These are phyloP conservation scores for Aphanomyces astaci DNA, from an alignment of 352 stramenopile genomes.

Conservation along the genomic window DNA sequence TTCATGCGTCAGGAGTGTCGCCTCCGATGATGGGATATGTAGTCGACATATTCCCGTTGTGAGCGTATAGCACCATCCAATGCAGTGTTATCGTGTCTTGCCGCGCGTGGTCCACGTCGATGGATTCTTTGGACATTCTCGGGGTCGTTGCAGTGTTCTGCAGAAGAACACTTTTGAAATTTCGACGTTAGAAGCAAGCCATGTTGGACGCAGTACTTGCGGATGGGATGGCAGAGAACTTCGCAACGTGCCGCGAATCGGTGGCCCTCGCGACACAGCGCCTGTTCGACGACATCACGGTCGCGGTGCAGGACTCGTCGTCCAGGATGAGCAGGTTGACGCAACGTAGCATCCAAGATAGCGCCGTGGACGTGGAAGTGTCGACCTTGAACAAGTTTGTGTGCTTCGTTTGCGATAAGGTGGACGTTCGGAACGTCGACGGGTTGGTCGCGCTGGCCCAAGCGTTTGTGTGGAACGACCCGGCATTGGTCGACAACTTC, in stretches of 20 bases:
- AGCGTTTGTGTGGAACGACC: background rate
- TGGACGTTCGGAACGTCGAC: background rate
- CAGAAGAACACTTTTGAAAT: too few species aligned
- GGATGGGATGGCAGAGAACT: background rate
- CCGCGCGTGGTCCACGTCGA: too few species aligned
- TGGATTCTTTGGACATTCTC: too few species aligned
- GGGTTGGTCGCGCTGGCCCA: background rate
- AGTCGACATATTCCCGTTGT: too few species aligned
- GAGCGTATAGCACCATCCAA: too few species aligned
- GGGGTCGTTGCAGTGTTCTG: too few species aligned
- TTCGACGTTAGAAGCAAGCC: background rate
- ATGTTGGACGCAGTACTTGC: background rate
- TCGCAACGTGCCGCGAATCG: background rate
- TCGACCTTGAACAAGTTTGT: background rate
- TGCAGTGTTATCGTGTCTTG: too few species aligned
- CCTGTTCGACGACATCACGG: background rate
- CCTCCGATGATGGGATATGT: too few species aligned
- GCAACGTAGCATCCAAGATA: background rate
- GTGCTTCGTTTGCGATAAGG: background rate
- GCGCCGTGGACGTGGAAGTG: background rate
- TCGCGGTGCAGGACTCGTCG: background rate
- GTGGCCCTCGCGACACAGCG: background rate
- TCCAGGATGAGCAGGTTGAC: background rate
- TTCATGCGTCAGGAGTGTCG: too few species aligned
- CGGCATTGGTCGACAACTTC: background rate